phyloP scores from a whole-genome alignment of 805 yeast species.

The Metschnikowia santaceciliae region DNA sequence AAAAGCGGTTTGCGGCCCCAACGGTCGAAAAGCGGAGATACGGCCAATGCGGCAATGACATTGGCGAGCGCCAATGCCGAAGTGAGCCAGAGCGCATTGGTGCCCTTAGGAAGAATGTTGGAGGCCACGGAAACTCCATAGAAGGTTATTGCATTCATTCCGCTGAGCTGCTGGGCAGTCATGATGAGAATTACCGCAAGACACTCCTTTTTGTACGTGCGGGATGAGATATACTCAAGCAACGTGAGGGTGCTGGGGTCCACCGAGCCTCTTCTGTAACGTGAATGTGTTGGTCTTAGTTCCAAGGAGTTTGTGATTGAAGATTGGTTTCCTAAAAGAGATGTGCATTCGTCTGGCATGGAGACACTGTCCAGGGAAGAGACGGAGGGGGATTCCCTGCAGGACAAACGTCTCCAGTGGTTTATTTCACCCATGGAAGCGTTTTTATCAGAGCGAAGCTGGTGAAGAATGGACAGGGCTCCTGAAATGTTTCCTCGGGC shows the following conservation, averaged over 20 bases:
- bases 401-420: slow-evolving; percentile 33
- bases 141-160: slow-evolving; percentile 25
- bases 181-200: slow-evolving; percentile 32
- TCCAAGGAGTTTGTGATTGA: not conserved
- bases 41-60: slow-evolving; percentile 15
- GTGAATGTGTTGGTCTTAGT: not conserved
- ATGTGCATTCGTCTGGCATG: not conserved
- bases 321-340: slow-evolving; percentile 1
- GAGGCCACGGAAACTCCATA: slow-evolving; percentile 22
- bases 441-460: slow-evolving; percentile 27
- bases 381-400: slow-evolving; percentile 4
- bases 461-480: slow-evolving; percentile 28
- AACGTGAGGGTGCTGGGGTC: slow-evolving; percentile 24
- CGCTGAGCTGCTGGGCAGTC: slow-evolving; percentile 36
- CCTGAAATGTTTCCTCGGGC: slow-evolving; percentile 23
- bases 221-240: slow-evolving; percentile 19
- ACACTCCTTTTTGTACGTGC: slow-evolving; percentile 22
- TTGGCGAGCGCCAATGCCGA: slow-evolving; percentile 18
- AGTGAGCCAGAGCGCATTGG: slow-evolving; percentile 18
- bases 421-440: slow-evolving; percentile 32
- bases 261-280: slow-evolving; percentile 17
- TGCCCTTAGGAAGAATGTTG: slow-evolving; percentile 11
- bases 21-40: slow-evolving; percentile 18
- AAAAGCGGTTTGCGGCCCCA: slow-evolving; percentile 26
- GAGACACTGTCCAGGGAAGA: no score